Conservation (phyloP, 2,329 filamentous ascomycete species). For the Sporothrix schenckii region DNA sequence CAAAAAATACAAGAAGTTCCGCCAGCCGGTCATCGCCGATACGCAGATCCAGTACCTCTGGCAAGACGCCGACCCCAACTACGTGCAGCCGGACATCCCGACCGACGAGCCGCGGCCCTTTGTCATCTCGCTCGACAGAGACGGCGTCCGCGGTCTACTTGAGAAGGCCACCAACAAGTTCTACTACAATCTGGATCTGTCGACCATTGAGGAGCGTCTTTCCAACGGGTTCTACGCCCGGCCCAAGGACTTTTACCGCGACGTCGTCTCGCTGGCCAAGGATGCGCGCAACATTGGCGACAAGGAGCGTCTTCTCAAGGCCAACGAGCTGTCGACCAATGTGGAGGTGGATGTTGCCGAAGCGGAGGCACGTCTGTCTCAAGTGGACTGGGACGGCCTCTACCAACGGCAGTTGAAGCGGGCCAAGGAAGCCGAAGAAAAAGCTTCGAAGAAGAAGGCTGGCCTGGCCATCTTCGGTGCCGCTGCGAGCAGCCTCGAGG, state of each 20-base stretch:
- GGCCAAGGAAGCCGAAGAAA: slow-evolving; percentile 61
- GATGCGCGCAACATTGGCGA: slow-evolving; percentile 85
- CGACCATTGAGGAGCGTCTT: slow-evolving; percentile 91
- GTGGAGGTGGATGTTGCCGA: slow-evolving; percentile 89
- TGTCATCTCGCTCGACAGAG: slow-evolving; percentile 76
- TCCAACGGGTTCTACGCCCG: slow-evolving; percentile 96
- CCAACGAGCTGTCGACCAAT: slow-evolving; percentile 88
- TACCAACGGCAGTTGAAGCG: slow-evolving; percentile 73
- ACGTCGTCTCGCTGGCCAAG: slow-evolving; percentile 81
- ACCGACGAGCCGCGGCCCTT: slow-evolving; percentile 69
- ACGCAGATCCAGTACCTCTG: slow-evolving; percentile 77
- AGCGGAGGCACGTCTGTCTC: slow-evolving; percentile 60
- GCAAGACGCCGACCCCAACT: slow-evolving; percentile 77
- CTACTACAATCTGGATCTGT: slow-evolving; percentile 92
- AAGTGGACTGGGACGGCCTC: slow-evolving; percentile 79
- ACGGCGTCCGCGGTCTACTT: slow-evolving; percentile 74
- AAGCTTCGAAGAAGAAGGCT: slow-evolving; percentile 63
- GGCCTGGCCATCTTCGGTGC: slow-evolving; percentile 57
- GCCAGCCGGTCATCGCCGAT: slow-evolving; percentile 75
- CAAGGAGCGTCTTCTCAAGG: slow-evolving; percentile 78
- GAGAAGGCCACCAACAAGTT: slow-evolving; percentile 79
- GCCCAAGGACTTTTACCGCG: slow-evolving; percentile 83
- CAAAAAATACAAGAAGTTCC: slow-evolving; percentile 89
- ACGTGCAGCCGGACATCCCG: slow-evolving; percentile 61
- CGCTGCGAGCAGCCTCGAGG: slow-evolving; percentile 23